phyloP scores from a whole-genome alignment of 805 yeast genomes.

The Pichia exigua region DNA sequence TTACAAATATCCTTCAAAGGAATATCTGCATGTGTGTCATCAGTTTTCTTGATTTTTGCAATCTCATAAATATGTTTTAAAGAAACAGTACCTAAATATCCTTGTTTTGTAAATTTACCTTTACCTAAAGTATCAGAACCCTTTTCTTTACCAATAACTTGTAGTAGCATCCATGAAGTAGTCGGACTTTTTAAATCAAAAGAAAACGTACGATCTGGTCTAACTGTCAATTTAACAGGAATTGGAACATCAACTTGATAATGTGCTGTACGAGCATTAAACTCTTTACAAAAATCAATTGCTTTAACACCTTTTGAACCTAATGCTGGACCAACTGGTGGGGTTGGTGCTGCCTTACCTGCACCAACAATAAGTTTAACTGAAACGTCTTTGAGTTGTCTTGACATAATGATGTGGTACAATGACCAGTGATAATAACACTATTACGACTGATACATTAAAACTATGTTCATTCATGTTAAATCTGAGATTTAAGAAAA shows the following conservation, averaged over 20 bases:
- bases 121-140: constrained; percentile 70
- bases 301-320: constrained; percentile 99
- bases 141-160: constrained; percentile 72
- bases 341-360: constrained; percentile 97
- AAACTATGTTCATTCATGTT: background rate
- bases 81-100: constrained; percentile 36
- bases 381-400: constrained; percentile 46
- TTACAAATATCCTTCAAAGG: constrained; percentile 74
- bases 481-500: background rate
- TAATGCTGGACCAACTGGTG: constrained; percentile 98
- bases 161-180: constrained; percentile 74
- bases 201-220: constrained; percentile 85
- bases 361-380: constrained; percentile 93
- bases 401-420: constrained; percentile 10
- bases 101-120: constrained; percentile 40
- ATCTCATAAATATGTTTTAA: constrained; percentile 91
- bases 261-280: constrained; percentile 92
- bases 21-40: constrained; percentile 63
- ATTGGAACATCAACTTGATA: constrained; percentile 82
- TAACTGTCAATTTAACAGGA: constrained; percentile 76
- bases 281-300: constrained; percentile 96
- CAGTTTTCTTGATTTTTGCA: constrained; percentile 87
- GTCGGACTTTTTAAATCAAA: constrained; percentile 90
- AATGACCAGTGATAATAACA: background rate
- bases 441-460: too few relatives aligned